These are phyloP conservation scores for Thymus mandschuricus DNA, from an alignment of 257 asterid genomes.

Conservation along the genomic window DNA sequence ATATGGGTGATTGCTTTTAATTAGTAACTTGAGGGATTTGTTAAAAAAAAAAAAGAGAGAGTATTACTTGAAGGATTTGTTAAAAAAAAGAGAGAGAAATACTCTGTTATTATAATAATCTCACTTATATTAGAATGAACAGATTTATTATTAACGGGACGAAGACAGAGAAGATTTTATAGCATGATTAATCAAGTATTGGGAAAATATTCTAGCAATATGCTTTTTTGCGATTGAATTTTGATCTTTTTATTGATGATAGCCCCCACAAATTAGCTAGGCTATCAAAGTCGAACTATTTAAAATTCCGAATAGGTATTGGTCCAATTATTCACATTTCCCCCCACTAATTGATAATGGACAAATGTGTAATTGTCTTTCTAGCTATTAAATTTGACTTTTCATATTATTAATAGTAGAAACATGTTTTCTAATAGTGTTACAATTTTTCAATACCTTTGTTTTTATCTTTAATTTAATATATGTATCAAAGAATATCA, in stretches of 20 bases:
- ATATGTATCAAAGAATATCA: neutral
- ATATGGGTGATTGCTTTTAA: no score
- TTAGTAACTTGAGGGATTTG: no score
- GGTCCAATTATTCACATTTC: constrained; percentile 10
- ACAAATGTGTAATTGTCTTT: constrained; percentile 4
- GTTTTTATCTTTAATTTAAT: neutral
- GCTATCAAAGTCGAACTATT: neutral
- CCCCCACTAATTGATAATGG: neutral
- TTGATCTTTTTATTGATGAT: neutral
- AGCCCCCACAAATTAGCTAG: neutral
- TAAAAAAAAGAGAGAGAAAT: no score
- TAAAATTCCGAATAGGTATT: neutral
- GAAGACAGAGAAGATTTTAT: no score
- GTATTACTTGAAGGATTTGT: no score
- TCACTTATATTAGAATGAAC: no score
- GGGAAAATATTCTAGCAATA: constrained; percentile 1
- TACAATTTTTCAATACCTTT: neutral
- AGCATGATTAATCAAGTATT: no score
- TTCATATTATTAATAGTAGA: neutral
- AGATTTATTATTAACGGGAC: no score
- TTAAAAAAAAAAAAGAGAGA: no score
- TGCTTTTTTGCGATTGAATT: neutral
- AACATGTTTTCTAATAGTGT: neutral
- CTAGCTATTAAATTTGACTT: constrained; percentile 18
- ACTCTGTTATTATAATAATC: no score